These are phyloP conservation scores for Cryptococcus sp. DNA, from an alignment of 1,284 basidiomycete species.

Conservation along the genomic window DNA sequence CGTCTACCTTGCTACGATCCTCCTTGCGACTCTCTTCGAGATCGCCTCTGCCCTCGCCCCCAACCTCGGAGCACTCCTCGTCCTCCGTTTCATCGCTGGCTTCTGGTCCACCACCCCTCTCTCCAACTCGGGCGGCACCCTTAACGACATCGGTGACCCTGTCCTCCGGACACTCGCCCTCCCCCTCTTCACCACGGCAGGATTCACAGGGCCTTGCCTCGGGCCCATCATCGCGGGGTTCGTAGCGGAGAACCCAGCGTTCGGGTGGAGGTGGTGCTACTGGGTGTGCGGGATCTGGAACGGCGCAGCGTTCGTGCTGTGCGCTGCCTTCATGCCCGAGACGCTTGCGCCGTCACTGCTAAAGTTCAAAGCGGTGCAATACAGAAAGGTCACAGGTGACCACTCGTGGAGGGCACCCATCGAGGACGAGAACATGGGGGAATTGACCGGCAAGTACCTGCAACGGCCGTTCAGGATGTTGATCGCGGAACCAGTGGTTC, in stretches of 20 bases:
- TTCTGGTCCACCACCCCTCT: slow-evolving; percentile 25
- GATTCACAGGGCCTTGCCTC: slow-evolving; percentile 25
- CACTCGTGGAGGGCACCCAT: slow-evolving; percentile 21
- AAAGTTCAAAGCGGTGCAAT: slow-evolving; percentile 23
- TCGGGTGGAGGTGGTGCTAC: slow-evolving; percentile 32
- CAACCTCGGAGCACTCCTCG: slow-evolving; percentile 15
- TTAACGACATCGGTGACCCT: slow-evolving; percentile 26
- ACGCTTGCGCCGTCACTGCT: slow-evolving; percentile 22
- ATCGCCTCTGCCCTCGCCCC: slow-evolving; percentile 20
- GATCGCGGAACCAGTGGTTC: slow-evolving; percentile 23
- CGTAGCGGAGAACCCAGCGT: slow-evolving; percentile 7
- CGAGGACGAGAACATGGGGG: slow-evolving; percentile 24
- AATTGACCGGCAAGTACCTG: slow-evolving; percentile 21
- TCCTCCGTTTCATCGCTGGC: slow-evolving; percentile 27
- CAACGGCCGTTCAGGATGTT: slow-evolving; percentile 28
- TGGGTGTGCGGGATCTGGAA: slow-evolving; percentile 28
- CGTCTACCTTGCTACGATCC: slow-evolving; percentile 22
- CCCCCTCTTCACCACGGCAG: slow-evolving; percentile 23
- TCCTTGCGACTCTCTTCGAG: slow-evolving; percentile 28
- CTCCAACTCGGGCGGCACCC: slow-evolving; percentile 26
- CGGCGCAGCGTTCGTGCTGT: slow-evolving; percentile 17
- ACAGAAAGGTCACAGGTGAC: slow-evolving; percentile 18
- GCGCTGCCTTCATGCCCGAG: slow-evolving; percentile 27
- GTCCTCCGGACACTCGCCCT: slow-evolving; percentile 21
- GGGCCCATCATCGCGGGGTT: slow-evolving; percentile 25